These are phyloP conservation scores for Syzygium jambos DNA, from an alignment of 345 rosid species.

Conservation along the genomic window DNA sequence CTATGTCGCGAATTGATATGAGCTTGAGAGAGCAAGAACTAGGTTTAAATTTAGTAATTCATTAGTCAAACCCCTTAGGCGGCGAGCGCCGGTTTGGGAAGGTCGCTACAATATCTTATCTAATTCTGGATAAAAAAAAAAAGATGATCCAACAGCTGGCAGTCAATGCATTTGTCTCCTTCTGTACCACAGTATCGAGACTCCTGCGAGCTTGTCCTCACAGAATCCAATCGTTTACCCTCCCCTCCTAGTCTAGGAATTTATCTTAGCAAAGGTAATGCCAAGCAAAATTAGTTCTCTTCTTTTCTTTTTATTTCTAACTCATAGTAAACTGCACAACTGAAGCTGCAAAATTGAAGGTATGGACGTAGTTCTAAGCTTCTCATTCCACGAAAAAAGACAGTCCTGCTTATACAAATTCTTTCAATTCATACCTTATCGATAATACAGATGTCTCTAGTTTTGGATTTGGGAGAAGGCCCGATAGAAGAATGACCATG, in stretches of 20 bases:
- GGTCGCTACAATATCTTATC: background rate
- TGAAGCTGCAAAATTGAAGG: constrained; percentile 11
- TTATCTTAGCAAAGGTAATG: background rate
- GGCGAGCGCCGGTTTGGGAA: no score
- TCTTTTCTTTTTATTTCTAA: background rate
- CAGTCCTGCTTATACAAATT: background rate
- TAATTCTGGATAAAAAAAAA: background rate
- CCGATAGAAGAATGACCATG: no score
- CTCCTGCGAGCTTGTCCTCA: background rate
- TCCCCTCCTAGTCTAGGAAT: background rate
- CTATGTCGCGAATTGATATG: no score
- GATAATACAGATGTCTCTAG: no score
- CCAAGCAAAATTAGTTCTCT: background rate
- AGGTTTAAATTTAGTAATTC: no score
- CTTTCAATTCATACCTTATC: background rate
- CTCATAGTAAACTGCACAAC: background rate
- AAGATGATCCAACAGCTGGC: background rate
- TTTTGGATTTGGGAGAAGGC: no score
- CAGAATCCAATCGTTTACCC: background rate
- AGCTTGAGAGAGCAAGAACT: no score
- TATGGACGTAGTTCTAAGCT: background rate
- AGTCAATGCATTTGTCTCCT: background rate
- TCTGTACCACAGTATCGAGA: background rate
- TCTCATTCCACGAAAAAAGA: background rate
- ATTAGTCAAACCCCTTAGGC: no score